Base-by-base conservation (phyloP, 306 rosid genomes). In the Quercus rubra region DNA sequence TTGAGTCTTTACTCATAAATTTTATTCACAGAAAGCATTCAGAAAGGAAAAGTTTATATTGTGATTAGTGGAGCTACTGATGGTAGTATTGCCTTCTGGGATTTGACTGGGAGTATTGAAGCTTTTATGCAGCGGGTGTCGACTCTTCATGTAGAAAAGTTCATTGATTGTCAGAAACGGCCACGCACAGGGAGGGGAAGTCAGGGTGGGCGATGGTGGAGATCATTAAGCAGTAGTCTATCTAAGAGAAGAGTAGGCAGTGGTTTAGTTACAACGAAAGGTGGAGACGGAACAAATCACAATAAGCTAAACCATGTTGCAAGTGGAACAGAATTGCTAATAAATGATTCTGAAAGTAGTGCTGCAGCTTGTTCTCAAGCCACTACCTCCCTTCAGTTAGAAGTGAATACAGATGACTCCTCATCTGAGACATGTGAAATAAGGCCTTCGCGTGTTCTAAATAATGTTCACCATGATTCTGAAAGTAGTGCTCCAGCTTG, bases 151-250 rank as follows among this genome's bases (percentile, higher is more conserved):
- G 73, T 85, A 55, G 96, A 89, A 83, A 86, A 82, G 74, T 78
- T 84, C 57, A 83, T 91, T 78, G 93, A 93, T 77, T 86, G 87
- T 84, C 99, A 91, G 73, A 95, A 88, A 77, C 91, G 98, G 73
- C 99, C 98, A 56, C 90, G 89, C 23, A 93, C 99, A 2, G 99
- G 99, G 75, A 90, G 98, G 79, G 99, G 98, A 75, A 95, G 99
- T 85, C 99, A 93, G 83, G 99, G 99, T 70, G 99, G 99, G 63
- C 91, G 98, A 74, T 70, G 85, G 93, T 91, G 99, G 96, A 93
- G 96, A 86, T 91, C 92, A 67, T 83, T 91, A 64, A 81, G 83
- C 30, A 82, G 77, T 77, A 85, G 81, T 77, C 76, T 79, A 73
- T 79, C 91, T 46, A 87, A 87, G 82, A 85, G 71, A 81, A 79